phyloP scores from a whole-genome alignment of 495 filamentous ascomycete genomes.

The Aspergillus taichungensis region DNA sequence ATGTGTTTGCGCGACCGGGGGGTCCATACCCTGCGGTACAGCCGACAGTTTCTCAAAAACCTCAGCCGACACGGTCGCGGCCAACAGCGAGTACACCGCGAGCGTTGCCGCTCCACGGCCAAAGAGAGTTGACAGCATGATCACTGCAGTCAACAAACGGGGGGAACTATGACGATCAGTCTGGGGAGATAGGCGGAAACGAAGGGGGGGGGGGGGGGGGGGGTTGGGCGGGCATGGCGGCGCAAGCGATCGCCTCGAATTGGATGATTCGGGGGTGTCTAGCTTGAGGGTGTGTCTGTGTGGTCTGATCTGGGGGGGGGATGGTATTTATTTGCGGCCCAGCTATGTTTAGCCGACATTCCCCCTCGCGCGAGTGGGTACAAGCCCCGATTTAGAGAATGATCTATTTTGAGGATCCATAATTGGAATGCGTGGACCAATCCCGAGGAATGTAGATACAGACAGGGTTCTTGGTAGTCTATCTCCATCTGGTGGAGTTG shows the following conservation, averaged over 20 bases:
- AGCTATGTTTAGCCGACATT: too few species aligned
- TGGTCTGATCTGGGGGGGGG: too few species aligned
- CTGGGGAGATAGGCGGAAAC: neutral
- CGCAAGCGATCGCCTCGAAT: neutral
- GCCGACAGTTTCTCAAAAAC: conserved; percentile 29
- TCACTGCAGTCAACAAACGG: neutral
- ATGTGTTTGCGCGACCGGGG: conserved; percentile 8
- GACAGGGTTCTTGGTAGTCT: too few species aligned
- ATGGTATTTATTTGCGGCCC: too few species aligned
- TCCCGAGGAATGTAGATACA: too few species aligned
- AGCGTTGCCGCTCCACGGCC: conserved; percentile 31
- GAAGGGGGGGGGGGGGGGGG: conserved; percentile 11
- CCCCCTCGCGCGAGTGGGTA: too few species aligned
- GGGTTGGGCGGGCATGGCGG: conserved; percentile 40
- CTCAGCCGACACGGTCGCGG: conserved; percentile 24
- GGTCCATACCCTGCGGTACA: conserved; percentile 27
- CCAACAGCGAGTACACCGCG: conserved; percentile 30
- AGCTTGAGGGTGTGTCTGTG: too few species aligned
- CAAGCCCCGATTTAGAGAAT: too few species aligned
- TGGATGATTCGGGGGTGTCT: neutral
- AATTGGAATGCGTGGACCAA: too few species aligned
- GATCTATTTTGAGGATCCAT: too few species aligned
- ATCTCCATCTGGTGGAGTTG: too few species aligned
- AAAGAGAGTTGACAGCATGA: conserved; percentile 23
- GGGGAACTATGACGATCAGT: too few species aligned